These are phyloP conservation scores for Phytophthora capsici DNA, from an alignment of 352 stramenopile genomes.

Conservation along the genomic window DNA sequence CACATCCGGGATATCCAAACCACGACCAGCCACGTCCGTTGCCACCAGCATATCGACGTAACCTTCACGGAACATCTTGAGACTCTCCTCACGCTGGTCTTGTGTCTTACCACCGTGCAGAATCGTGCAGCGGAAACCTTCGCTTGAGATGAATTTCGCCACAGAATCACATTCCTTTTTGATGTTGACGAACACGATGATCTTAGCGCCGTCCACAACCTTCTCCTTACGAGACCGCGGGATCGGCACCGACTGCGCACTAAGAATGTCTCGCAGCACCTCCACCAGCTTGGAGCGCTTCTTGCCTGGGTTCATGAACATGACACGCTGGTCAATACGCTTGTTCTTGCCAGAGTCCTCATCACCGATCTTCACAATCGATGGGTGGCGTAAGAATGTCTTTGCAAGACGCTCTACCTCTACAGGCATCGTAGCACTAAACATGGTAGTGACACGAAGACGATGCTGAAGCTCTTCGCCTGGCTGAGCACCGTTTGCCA, in stretches of 20 bases:
- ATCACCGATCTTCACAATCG: slow-evolving; percentile 98
- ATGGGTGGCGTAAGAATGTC: slow-evolving; percentile 96
- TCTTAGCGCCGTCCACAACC: slow-evolving; percentile 87
- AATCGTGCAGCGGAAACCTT: slow-evolving; percentile 93
- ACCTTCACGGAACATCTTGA: slow-evolving; percentile 91
- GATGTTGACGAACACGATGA: slow-evolving; percentile 99
- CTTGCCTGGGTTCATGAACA: slow-evolving; percentile 93
- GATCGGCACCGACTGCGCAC: slow-evolving; percentile 48
- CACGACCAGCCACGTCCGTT: slow-evolving; percentile 95
- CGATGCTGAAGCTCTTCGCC: slow-evolving; percentile 58
- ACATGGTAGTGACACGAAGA: slow-evolving; percentile 96
- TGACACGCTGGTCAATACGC: slow-evolving; percentile 96
- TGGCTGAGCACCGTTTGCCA: slow-evolving; percentile 51
- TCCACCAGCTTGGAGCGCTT: slow-evolving; percentile 92
- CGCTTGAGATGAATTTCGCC: slow-evolving; percentile 91
- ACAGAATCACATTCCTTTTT: slow-evolving; percentile 98
- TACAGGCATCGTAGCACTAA: slow-evolving; percentile 98
- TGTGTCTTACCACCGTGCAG: slow-evolving; percentile 98
- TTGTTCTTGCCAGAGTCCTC: slow-evolving; percentile 98
- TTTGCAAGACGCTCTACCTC: slow-evolving; percentile 98
- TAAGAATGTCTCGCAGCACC: slow-evolving; percentile 87
- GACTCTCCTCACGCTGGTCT: slow-evolving; percentile 93
- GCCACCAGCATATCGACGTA: slow-evolving; percentile 92
- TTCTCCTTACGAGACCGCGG: slow-evolving; percentile 75
- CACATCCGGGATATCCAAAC: slow-evolving; percentile 99